Base-by-base conservation (phyloP, 2,329 filamentous ascomycete species). In the Ascochyta viciae-villosae region DNA sequence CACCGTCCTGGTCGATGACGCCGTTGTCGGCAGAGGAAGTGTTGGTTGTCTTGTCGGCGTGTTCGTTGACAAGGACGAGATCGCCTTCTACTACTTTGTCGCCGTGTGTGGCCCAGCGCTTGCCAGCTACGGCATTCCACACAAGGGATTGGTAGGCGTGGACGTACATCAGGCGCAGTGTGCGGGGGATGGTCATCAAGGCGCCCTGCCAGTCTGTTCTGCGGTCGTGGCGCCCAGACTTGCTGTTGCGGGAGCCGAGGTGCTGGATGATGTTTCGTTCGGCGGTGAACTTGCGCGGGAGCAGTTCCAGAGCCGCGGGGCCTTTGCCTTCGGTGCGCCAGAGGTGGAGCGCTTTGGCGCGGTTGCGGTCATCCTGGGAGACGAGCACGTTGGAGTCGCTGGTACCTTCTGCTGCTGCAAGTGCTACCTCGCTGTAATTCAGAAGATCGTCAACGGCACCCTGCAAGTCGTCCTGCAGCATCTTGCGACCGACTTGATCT, bases 81-180 rank as follows among this genome's bases (percentile, higher is more conserved):
- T 99, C 95, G 29, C 95, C 95, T 65, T 89, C 85, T 13, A 96
- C 83, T 15, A 97, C 91, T 50, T 82, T 83, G 56, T 82, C 76
- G 46, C 93, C 92, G 71, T 89, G 89, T 3, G 85, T 79, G 38
- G 87, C 85, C 89, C 92, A 96, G 42, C 95, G 89, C 65, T 89
- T 87, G 62, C 90, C 92, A 1, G 87, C 91, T 12, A 87, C 90
- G 63, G 87, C 85, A 78, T 99, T 99, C 94, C 94, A 99, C 8
- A 99, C 88, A 34, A 92, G 85, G 6, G 91, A 96, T 75, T 99
- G 95, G 77, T 97, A 98, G 5, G 95, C 94, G 74, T 99, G 95
- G 15, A 96, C 88, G 73, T 98, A 99, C 90, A 99, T 97, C 55
- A 92, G 85, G 39, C 92, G 86, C 66, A 98, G 81, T 44, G 90